Evolutionary conservation across 495 filamentous ascomycete species (phyloP).

Genomic region (Clohesyomyces aquaticus): DNA sequence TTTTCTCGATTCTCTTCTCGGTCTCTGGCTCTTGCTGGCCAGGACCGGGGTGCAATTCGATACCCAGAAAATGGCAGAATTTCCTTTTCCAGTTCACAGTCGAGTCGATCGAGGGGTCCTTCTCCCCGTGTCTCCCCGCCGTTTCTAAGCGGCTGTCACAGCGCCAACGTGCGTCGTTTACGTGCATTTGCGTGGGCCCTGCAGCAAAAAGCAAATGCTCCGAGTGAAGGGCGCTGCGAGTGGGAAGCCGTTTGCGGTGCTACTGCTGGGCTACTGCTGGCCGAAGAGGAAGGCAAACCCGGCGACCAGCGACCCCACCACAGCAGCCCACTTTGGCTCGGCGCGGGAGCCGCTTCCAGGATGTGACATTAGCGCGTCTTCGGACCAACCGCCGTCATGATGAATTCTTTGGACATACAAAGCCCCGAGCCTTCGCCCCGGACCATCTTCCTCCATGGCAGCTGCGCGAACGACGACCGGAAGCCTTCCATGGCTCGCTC

Average conservation of each 20-base stretch:
- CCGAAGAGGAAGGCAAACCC: conserved; percentile 17
- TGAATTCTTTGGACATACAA: conserved; percentile 21
- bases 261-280: background rate
- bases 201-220: background rate
- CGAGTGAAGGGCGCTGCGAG: background rate
- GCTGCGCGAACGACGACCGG: conserved; percentile 5
- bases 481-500: conserved; percentile 40
- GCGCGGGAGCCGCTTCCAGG: conserved; percentile 8
- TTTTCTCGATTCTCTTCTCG: background rate
- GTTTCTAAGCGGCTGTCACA: too few species aligned
- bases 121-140: background rate
- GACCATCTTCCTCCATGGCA: conserved; percentile 30
- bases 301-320: background rate
- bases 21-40: background rate
- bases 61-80: too few species aligned
- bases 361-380: conserved; percentile 7
- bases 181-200: too few species aligned
- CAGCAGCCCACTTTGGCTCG: background rate
- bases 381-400: conserved; percentile 16
- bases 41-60: too few species aligned
- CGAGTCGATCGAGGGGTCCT: background rate
- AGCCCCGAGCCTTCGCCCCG: conserved; percentile 1
- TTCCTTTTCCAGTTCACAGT: too few species aligned
- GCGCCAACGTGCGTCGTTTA: too few species aligned
- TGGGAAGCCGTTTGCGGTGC: too few species aligned